phyloP scores from a whole-genome alignment of 306 rosid genomes.

The Dryas alaskensis region DNA sequence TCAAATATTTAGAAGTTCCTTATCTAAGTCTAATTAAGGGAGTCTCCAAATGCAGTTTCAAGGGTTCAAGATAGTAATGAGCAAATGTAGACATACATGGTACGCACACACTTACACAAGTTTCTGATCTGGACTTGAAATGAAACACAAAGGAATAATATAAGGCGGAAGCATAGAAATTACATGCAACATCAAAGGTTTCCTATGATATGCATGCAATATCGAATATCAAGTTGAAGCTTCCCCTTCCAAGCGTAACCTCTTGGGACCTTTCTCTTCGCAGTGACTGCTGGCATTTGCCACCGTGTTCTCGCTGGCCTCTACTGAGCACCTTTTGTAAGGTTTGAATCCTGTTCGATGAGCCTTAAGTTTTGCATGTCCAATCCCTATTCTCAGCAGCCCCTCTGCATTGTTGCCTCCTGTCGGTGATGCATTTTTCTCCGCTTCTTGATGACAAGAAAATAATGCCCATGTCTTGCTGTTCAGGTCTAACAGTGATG shows the following conservation, averaged over 20 bases:
- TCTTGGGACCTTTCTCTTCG: slow-evolving; percentile 73
- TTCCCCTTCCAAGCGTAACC: slow-evolving; percentile 68
- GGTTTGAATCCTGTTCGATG: slow-evolving; percentile 89
- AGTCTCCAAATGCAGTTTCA: slow-evolving; percentile 39
- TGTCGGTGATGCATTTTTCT: slow-evolving; percentile 28
- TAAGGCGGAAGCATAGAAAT: slow-evolving; percentile 26
- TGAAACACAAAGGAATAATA: slow-evolving; percentile 13
- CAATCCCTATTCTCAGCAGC: slow-evolving; percentile 64
- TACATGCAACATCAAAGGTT: slow-evolving; percentile 45
- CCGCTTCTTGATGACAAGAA: slow-evolving; percentile 35
- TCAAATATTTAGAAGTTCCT: slow-evolving; percentile 28
- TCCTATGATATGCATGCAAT: slow-evolving; percentile 46
- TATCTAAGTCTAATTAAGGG: slow-evolving; percentile 26
- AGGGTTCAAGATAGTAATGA: slow-evolving; percentile 41
- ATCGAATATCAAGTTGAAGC: slow-evolving; percentile 51
- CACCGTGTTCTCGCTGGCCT: slow-evolving; percentile 59
- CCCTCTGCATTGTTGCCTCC: slow-evolving; percentile 44
- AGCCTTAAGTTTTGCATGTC: slow-evolving; percentile 59
- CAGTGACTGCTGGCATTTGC: slow-evolving; percentile 48
- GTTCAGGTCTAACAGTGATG: slow-evolving; percentile 36
- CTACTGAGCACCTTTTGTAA: slow-evolving; percentile 85
- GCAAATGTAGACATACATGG: slow-evolving; percentile 42
- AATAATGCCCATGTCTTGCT: slow-evolving; percentile 33
- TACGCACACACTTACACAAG: slow-evolving; percentile 59
- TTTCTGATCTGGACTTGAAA: slow-evolving; percentile 49